Base-by-base conservation (phyloP, 2,329 filamentous ascomycete species). In the Cladophialophora psammophila region DNA sequence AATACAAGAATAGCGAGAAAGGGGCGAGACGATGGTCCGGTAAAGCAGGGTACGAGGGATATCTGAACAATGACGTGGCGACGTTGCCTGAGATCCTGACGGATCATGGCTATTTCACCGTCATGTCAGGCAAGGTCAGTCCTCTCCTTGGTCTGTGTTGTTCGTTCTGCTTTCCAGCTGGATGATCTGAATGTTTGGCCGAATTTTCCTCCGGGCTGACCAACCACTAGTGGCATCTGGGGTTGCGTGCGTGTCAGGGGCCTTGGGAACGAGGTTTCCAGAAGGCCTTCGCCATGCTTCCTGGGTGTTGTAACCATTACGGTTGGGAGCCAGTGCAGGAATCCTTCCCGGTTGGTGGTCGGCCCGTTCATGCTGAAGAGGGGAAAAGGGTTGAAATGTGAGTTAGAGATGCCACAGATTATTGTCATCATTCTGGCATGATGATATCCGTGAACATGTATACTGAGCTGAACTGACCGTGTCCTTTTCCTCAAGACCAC, bases 61-160 rank as follows among this genome's bases (percentile, higher is more conserved):
- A 18, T 6, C 20, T 50, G 9, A 50, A n/a, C 50, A 4, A 53
- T 15, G 20, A 53, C 9, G 50, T 53, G 5, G 50, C 20, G 20
- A 18, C 50, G 1, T 48, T 79, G 12, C 74, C 77, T 5, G 77
- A 79, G 56, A 48, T 79, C 0, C 64, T 79, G 5, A 68, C 69
- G 2, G 77, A 78, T 59, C 67, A 65, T 34, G 77, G 76, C 13
- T 79, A 78, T 64, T 71, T 73, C 53, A 78, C 76, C 0, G 48
- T 72, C 8, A 77, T 78, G 72, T 73, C 73, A 5, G 77, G 77
- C 7, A 79, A 79, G 45, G 77, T 80, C 0, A 85, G 84, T 26
- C 26, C 26, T 26, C 26, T 26, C 26, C 26, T 26, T 26, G 26
- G 26, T 26, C 26, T 3, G 26, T 26, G 26, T 26, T 3, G 26